Evolutionary conservation across 352 stramenopile genomes (phyloP).

Genomic region (Phytophthora lateralis): DNA sequence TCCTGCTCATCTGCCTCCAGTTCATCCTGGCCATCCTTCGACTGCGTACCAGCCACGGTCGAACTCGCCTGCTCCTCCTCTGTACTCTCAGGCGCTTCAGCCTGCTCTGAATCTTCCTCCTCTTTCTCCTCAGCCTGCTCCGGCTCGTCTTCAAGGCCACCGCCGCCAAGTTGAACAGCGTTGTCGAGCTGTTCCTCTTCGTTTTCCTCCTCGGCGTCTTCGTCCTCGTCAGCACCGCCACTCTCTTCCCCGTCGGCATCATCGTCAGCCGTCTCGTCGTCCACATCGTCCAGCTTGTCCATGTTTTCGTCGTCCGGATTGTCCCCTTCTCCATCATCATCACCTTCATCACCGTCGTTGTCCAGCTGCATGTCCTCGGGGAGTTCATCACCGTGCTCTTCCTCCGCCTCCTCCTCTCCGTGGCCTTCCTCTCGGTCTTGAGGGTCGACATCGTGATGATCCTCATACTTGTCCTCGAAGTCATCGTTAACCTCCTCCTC

Average conservation of each 20-base stretch:
- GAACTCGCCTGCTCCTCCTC: constrained; percentile 65
- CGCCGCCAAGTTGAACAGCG: constrained; percentile 69
- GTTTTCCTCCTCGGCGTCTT: constrained; percentile 68
- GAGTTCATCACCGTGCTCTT: constrained; percentile 79
- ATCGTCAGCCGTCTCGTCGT: constrained; percentile 48
- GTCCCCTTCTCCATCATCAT: constrained; percentile 47
- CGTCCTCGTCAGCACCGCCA: constrained; percentile 45
- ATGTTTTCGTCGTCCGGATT: constrained; percentile 58
- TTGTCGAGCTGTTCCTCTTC: constrained; percentile 76
- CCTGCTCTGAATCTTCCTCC: constrained; percentile 67
- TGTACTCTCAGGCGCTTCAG: constrained; percentile 42
- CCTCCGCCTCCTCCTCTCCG: constrained; percentile 55
- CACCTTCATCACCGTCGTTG: constrained; percentile 46
- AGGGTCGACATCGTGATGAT: constrained; percentile 69
- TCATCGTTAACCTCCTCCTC: constrained; percentile 93
- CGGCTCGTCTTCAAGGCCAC: constrained; percentile 77
- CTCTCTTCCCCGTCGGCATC: constrained; percentile 38
- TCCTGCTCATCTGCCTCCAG: constrained; percentile 65
- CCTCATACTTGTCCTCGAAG: constrained; percentile 88
- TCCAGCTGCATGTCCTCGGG: constrained; percentile 89
- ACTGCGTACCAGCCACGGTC: constrained; percentile 75
- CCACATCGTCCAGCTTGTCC: constrained; percentile 62
- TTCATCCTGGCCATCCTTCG: constrained; percentile 83
- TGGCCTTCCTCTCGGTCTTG: constrained; percentile 60
- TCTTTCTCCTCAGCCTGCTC: constrained; percentile 66